Conservation (phyloP, 2,329 filamentous ascomycete genomes). For the Pleurostoma richardsiae region DNA sequence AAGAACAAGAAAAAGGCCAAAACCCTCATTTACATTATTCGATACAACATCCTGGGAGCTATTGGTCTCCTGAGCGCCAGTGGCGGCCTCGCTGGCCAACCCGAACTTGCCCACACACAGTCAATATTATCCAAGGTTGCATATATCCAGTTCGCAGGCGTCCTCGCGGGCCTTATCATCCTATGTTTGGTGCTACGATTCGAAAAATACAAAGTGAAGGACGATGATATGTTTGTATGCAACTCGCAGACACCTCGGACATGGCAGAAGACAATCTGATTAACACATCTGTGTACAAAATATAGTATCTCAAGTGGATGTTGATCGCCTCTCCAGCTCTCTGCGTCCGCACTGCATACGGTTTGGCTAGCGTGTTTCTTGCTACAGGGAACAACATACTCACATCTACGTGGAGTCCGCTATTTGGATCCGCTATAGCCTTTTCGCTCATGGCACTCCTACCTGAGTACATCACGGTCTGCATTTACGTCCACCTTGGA, state of each 20-base stretch:
- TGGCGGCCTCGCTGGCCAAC: neutral
- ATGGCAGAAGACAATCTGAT: no score
- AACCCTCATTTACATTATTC: neutral
- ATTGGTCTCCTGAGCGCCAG: neutral
- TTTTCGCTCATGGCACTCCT: conserved; percentile 8
- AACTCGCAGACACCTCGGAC: neutral
- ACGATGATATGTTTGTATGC: neutral
- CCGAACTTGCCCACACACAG: neutral
- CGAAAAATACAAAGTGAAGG: neutral
- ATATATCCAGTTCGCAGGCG: neutral
- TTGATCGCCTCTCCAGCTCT: conserved; percentile 3
- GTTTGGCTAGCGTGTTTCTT: conserved; percentile 4
- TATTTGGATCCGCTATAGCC: conserved; percentile 6
- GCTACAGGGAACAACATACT: neutral
- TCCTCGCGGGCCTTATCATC: neutral
- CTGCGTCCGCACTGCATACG: conserved; percentile 2
- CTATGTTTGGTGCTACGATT: neutral
- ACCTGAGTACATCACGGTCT: conserved; percentile 6
- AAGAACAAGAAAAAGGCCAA: neutral
- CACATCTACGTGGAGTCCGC: conserved; percentile 6
- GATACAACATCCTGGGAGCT: neutral
- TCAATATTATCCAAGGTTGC: neutral
- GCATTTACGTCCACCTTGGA: conserved; percentile 5
- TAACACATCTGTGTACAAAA: no score
- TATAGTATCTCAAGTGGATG: conserved; percentile 4